Conservation (phyloP, 192 early-diverging fungal genomes). For the Phycomyces blakesleeanus region DNA sequence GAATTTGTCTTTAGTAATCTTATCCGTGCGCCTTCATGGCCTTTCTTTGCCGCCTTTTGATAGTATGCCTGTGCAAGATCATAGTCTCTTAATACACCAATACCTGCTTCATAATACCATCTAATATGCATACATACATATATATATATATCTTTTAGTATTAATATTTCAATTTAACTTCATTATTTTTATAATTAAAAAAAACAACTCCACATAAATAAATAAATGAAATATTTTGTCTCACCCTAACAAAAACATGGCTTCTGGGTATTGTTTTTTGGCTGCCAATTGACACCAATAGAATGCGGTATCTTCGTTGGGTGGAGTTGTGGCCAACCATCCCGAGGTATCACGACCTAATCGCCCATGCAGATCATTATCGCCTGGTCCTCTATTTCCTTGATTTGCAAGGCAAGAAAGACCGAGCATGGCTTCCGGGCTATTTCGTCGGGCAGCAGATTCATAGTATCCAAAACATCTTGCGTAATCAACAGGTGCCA, state of each 20-base stretch:
- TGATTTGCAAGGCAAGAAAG: slow-evolving; percentile 1
- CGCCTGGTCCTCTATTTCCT: not conserved
- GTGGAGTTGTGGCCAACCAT: not conserved
- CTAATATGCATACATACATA: not conserved
- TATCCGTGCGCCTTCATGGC: slow-evolving; percentile 10
- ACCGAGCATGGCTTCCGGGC: slow-evolving; percentile 6
- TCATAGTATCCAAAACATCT: slow-evolving; percentile 4
- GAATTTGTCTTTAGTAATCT: not conserved
- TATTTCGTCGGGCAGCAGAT: not conserved
- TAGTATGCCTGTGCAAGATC: slow-evolving; percentile 20
- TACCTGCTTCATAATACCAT: slow-evolving; percentile 31
- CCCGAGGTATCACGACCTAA: slow-evolving; percentile 5
- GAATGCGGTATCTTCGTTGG: slow-evolving; percentile 4
- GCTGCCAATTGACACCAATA: slow-evolving; percentile 8
- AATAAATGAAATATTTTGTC: not conserved
- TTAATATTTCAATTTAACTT: not conserved
- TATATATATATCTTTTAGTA: no score
- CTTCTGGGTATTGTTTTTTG: slow-evolving; percentile 3
- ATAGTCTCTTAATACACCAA: slow-evolving; percentile 17
- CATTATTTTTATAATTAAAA: no score
- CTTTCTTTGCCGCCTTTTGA: slow-evolving; percentile 15
- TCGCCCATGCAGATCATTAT: not conserved
- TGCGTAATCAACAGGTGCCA: not conserved
- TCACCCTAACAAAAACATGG: slow-evolving; percentile 13
- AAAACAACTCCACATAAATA: no score